Evolutionary conservation across 163 green algal species (phyloP).

Genomic region (Scenedesmus sp.): DNA sequence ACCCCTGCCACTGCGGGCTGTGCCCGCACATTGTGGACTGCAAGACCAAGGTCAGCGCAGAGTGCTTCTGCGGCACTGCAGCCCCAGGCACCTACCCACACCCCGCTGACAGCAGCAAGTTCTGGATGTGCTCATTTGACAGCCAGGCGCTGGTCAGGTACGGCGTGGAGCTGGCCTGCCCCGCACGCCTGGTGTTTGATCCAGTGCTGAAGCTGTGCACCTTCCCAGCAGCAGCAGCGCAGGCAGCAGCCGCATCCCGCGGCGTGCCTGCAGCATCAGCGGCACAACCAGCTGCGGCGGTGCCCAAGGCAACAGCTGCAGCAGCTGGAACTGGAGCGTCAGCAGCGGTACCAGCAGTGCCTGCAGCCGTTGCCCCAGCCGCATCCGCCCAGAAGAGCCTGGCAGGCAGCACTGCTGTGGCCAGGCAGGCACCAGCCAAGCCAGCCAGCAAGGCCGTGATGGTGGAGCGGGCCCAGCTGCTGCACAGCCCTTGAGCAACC

Average conservation of each 20-base stretch:
- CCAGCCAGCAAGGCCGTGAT: not conserved
- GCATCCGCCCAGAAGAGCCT: not conserved
- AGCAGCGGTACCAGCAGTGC: not conserved
- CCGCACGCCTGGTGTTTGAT: conserved; percentile 22
- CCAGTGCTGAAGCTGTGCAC: conserved; percentile 24
- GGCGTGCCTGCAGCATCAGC: too few relatives aligned
- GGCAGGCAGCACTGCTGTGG: not conserved
- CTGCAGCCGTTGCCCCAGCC: not conserved
- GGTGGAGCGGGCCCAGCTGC: not conserved
- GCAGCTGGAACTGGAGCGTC: not conserved
- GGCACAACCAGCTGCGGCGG: not conserved
- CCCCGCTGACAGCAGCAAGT: conserved; percentile 10
- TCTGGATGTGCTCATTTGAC: conserved; percentile 47
- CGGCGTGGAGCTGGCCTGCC: conserved; percentile 41
- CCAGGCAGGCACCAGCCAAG: not conserved
- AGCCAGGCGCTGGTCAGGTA: not conserved
- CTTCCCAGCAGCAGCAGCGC: not conserved
- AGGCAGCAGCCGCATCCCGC: not conserved
- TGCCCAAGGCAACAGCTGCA: not conserved
- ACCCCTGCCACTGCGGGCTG: conserved; percentile 43
- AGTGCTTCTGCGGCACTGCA: conserved; percentile 46
- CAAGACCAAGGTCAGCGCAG: conserved; percentile 1
- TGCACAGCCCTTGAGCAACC: not conserved
- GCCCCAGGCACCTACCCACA: conserved; percentile 24
- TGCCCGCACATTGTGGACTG: conserved; percentile 49